Base-by-base conservation (phyloP, 352 stramenopile species). In the Thraustotheca clavata region DNA sequence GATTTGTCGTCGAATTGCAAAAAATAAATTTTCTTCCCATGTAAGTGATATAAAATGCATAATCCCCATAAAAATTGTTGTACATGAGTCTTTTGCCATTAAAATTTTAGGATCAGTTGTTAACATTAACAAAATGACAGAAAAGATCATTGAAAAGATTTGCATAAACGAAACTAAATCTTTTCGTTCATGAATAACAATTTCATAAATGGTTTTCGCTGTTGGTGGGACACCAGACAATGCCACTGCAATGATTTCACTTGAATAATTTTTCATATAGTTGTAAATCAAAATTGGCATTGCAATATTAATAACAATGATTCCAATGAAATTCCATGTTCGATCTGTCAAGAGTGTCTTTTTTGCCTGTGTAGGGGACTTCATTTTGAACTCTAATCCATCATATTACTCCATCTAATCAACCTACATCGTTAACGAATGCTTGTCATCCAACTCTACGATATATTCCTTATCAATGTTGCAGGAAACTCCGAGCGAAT, bases 71-170 rank as follows among this genome's bases (percentile, higher is more conserved):
- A 43, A 54, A 26, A 65, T 36, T 11, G 57, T 65, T 32, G 57
- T 40, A 18, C 46, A 43, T 46, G 57, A 65, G 57, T 65, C 57
- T 35, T 65, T 65, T 40, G 47, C 41, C 16, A 65, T 27, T n/a
- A 65, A 31, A 40, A 65, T 46, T 7, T 43, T 39, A n/a, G 57
- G 35, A 26, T 65, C 20, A n/a, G 22, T 35, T 14, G 57, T 65
- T 27, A 65, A 34, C n/a, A 41, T 16, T 4, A 65, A 20, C 35
- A 65, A 26, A 14, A 54, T 31, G 4, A 65, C 20, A 0, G 57
- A 65, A 46, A 65, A 65, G 35, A 27, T 18, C 41, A 43, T 65
- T n/a, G 57, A 65, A 33, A 65, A 32, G 57, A 65, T 65, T 26
- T 65, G 57, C 18, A 65, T 35, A 26, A 65, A 54, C 57, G 57